Conservation (phyloP, 352 stramenopile species). For the Pilasporangium apinafurcum region DNA sequence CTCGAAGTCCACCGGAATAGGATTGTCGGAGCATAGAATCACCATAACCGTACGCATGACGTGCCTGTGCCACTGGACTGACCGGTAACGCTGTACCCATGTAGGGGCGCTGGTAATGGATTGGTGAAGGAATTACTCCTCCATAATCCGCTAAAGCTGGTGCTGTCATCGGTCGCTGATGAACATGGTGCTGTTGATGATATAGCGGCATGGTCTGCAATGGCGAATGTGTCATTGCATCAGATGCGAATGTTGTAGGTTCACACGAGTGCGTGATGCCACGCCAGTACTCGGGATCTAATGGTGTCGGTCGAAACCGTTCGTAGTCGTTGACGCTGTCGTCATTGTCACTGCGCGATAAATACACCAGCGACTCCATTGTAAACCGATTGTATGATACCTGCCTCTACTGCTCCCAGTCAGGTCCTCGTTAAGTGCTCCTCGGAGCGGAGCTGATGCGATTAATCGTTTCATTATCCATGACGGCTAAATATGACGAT, state of each 20-base stretch:
- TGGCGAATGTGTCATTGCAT: conserved; percentile 8
- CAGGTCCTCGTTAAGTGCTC: no score
- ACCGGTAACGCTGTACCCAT: conserved; percentile 7
- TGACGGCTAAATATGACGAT: no score
- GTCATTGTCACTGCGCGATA: conserved; percentile 23
- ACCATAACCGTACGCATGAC: conserved; percentile 1
- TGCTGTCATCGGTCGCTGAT: conserved; percentile 16
- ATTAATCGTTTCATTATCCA: no score
- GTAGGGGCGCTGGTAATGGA: conserved; percentile 10
- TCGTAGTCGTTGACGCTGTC: conserved; percentile 25
- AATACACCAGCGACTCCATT: conserved; percentile 38
- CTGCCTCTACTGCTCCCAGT: no score
- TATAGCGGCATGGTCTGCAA: conserved; percentile 2
- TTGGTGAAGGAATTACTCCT: conserved; percentile 16
- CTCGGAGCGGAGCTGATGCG: no score
- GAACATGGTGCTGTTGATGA: background rate
- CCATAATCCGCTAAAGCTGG: conserved; percentile 5
- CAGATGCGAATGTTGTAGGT: conserved; percentile 1
- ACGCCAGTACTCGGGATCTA: conserved; percentile 71
- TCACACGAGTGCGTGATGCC: conserved; percentile 61
- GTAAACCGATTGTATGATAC: no score
- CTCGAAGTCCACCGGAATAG: background rate
- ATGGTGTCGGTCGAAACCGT: conserved; percentile 31
- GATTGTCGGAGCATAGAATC: background rate
- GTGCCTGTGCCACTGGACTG: conserved; percentile 15